These are phyloP conservation scores for Blepharisma stoltei DNA, from an alignment of 73 alveolate species.

Conservation along the genomic window DNA sequence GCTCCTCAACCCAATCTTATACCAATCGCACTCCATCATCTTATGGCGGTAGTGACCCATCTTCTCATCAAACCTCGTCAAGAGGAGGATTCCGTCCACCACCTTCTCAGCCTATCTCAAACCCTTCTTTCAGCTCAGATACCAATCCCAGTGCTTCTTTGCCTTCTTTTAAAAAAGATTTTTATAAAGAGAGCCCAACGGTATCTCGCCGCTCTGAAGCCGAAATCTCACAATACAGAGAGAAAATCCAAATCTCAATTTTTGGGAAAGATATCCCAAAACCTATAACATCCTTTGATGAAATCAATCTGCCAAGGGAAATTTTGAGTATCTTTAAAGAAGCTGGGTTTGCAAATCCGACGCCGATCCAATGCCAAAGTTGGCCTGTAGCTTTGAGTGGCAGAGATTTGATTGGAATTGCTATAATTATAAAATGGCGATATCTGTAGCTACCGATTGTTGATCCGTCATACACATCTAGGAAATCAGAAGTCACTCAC, in stretches of 20 bases:
- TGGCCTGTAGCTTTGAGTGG: constrained; percentile 15
- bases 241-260: not conserved
- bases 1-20: no score
- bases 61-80: no score
- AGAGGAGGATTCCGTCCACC: no score
- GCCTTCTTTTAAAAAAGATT: not conserved
- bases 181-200: not conserved
- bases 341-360: not conserved
- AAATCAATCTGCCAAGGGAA: not conserved
- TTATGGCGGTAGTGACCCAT: no score
- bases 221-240: not conserved
- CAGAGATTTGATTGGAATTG: not conserved
- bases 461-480: no score
- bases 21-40: no score
- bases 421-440: no score
- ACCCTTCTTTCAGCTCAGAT: no score
- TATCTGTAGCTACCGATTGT: no score
- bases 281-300: not conserved
- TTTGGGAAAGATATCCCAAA: not conserved
- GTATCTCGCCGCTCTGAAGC: not conserved
- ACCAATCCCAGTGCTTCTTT: no score
- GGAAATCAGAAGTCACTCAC: no score
- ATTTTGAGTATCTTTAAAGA: not conserved
- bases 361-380: not conserved
- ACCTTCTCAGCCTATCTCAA: no score